These are phyloP conservation scores for Melastoma candidum DNA, from an alignment of 441 rosid genomes.

Conservation along the genomic window DNA sequence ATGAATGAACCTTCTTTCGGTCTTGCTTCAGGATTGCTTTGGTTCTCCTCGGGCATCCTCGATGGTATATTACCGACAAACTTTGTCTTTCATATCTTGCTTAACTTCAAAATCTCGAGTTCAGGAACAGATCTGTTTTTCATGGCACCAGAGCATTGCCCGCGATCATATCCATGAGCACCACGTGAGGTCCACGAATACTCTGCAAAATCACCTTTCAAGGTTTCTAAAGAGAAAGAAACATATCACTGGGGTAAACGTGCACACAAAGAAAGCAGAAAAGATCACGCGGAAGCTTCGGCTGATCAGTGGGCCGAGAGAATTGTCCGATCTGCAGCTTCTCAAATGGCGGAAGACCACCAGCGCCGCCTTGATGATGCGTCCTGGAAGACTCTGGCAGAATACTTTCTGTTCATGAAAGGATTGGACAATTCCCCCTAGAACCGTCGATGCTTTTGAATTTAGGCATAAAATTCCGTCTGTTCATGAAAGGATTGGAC, in stretches of 20 bases:
- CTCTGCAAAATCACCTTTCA: constrained; percentile 30
- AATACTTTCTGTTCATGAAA: constrained; percentile 63
- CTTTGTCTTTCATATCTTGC: constrained; percentile 22
- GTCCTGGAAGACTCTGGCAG: constrained; percentile 37
- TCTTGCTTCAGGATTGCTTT: constrained; percentile 47
- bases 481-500: too few relatives aligned
- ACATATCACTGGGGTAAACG: not conserved
- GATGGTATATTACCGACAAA: constrained; percentile 15
- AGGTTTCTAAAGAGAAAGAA: not conserved
- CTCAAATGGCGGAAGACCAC: constrained; percentile 82
- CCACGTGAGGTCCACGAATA: constrained; percentile 22
- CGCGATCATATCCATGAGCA: constrained; percentile 18
- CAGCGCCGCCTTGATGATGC: constrained; percentile 34
- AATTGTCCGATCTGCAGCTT: constrained; percentile 50
- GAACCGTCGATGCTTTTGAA: too few relatives aligned
- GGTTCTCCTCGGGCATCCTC: constrained; percentile 41
- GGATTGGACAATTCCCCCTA: constrained; percentile 78
- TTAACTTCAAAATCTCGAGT: constrained; percentile 18
- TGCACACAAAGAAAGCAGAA: constrained; percentile 3
- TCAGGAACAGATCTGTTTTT: constrained; percentile 20
- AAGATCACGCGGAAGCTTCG: constrained; percentile 23
- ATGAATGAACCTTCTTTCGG: constrained; percentile 56
- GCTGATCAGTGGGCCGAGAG: constrained; percentile 22
- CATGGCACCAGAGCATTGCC: constrained; percentile 20
- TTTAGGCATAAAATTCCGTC: too few relatives aligned